Percentiles rank a stretch among this genome's conserved stretches.
Conservation (phyloP, 2,329 filamentous ascomycete species). For the Fusarium solani-melongenae region DNA sequence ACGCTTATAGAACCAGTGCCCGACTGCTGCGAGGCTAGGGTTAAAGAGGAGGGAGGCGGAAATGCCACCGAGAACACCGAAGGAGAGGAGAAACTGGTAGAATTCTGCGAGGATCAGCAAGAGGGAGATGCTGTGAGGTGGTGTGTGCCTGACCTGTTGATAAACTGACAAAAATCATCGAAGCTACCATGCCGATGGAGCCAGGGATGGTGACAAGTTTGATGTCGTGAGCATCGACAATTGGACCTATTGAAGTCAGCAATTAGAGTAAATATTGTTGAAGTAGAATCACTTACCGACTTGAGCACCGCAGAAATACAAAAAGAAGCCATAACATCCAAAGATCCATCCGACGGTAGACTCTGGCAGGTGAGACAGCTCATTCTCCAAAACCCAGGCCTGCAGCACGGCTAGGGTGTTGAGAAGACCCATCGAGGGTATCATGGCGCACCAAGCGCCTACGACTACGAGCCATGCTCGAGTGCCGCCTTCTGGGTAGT, state of each 20-base stretch:
- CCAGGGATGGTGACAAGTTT: conserved; percentile 68
- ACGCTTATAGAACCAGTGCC: conserved; percentile 74
- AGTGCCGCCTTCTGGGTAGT: conserved; percentile 76
- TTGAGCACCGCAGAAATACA: conserved; percentile 78
- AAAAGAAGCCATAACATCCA: conserved; percentile 74
- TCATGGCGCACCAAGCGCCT: conserved; percentile 74
- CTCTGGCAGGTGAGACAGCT: conserved; percentile 67
- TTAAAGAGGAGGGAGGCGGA: conserved; percentile 77
- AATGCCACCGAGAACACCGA: conserved; percentile 72
- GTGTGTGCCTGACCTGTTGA: conserved; percentile 57
- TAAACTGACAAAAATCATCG: conserved; percentile 67
- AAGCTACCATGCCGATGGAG: conserved; percentile 64
- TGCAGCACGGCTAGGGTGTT: conserved; percentile 75
- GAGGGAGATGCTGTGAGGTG: not conserved
- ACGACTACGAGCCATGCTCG: conserved; percentile 78
- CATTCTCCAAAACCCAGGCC: conserved; percentile 72
- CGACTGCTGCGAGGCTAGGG: conserved; percentile 72
- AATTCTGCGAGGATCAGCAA: conserved; percentile 57
- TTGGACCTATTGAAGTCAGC: conserved; percentile 51
- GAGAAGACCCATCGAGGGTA: conserved; percentile 73
- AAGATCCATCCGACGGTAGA: conserved; percentile 79
- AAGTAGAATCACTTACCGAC: conserved; percentile 55
- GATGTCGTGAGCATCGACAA: conserved; percentile 77
- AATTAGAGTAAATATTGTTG: not conserved
- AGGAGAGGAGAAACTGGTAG: conserved; percentile 78